Evolutionary conservation across 208 protist genomes (phyloP), one percentile per base, ranked within the genome.

Genomic region (Trypanosoma caninum): DNA sequence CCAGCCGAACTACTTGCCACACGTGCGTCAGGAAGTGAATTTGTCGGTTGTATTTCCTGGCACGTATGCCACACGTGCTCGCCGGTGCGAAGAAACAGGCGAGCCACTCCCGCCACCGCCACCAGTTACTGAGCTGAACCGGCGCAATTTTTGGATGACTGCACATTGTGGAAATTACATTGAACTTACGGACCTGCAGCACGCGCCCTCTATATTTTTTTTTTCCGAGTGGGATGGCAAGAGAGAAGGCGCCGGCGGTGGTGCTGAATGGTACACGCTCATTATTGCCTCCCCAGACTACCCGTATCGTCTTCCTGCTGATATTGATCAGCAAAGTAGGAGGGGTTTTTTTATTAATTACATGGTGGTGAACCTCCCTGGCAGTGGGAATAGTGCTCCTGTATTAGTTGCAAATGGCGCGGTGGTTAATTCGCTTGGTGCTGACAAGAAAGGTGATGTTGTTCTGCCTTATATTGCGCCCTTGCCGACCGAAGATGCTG

Each of bases 111-210:
- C 76, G 0, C 74, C 76, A 4, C 75, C 80, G 16, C 72, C 71
- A 31, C 76, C 83, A 8, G 83, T 78, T 56, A 82, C 76, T 10
- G 48, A 60, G 35, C 62, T 94, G 47, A 84, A 52, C 0, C 46
- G 35, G 10, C 82, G 78, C 41, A 96, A 94, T 52, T 96, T 96
- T 70, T 94, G 87, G 91, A 90, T 91, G 67, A 94, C 91, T 3
- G 69, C 87, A 13, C 91, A 96, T 69, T 91, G 80, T 57, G 91
- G 91, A 37, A 96, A 96, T 69, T 94, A 93, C 72, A 88, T 96
- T 42, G 84, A 93, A 50, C 74, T 96, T 2, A 74, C 73, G n/a
- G 84, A 96, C 16, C 38, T 96, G 40, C 87, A 94, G 63, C 75
- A 91, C 56, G 62, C 84, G 14, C 91, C 91, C 3, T 78, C 78